phyloP scores from a whole-genome alignment of 2,329 filamentous ascomycete species.

The Aspergillus intermedius region DNA sequence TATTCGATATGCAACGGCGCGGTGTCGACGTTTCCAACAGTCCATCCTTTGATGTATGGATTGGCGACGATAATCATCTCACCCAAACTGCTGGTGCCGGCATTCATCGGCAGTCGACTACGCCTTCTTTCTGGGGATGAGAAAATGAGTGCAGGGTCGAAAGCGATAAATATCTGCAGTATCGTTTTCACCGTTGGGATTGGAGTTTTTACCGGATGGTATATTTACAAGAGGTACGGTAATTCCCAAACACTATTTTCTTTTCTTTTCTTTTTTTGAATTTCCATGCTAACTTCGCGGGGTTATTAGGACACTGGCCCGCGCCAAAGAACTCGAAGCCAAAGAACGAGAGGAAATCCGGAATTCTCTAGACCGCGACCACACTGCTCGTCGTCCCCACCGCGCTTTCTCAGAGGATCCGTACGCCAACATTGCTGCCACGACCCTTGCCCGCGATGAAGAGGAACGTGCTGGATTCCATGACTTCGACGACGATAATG shows the following conservation, averaged over 20 bases:
- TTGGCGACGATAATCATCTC: constrained; percentile 73
- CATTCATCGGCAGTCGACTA: constrained; percentile 83
- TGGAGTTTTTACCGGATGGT: constrained; percentile 68
- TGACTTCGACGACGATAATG: constrained; percentile 34
- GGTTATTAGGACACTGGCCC: constrained; percentile 39
- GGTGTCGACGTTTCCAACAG: constrained; percentile 85
- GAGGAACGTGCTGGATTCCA: constrained; percentile 38
- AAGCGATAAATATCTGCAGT: constrained; percentile 74
- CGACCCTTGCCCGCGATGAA: constrained; percentile 37
- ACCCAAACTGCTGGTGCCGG: constrained; percentile 83
- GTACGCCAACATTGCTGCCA: constrained; percentile 34
- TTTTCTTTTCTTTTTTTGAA: constrained; percentile 1
- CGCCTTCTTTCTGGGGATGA: constrained; percentile 79
- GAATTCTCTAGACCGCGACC: constrained; percentile 28
- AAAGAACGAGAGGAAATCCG: constrained; percentile 39
- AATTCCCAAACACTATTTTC: neutral
- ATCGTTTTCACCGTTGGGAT: constrained; percentile 67
- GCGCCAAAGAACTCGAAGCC: constrained; percentile 44
- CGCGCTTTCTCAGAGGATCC: constrained; percentile 34
- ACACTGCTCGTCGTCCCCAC: constrained; percentile 29
- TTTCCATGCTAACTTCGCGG: neutral
- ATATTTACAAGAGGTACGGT: constrained; percentile 66
- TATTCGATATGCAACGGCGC: constrained; percentile 93
- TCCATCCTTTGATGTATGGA: constrained; percentile 68
- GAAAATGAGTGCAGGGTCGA: constrained; percentile 72